phyloP scores from a whole-genome alignment of 2,329 filamentous ascomycete genomes.

The Penicillium occitanis region DNA sequence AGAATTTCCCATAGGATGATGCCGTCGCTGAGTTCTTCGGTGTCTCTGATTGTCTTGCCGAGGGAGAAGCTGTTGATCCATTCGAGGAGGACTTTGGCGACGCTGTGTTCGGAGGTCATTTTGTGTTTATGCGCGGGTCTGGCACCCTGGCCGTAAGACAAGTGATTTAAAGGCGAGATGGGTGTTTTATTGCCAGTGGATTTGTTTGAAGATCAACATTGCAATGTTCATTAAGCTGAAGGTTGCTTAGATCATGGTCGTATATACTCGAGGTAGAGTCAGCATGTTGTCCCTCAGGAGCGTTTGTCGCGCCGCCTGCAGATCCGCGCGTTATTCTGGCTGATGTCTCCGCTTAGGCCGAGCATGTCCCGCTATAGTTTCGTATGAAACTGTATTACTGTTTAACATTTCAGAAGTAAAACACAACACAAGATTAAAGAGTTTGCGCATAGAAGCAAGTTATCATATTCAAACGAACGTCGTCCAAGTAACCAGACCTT shows the following conservation, averaged over 20 bases:
- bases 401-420: neutral
- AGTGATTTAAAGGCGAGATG: neutral
- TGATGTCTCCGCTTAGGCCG: neutral
- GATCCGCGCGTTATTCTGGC: conserved; percentile 6
- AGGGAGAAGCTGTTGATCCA: conserved; percentile 50
- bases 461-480: neutral
- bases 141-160: neutral
- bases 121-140: conserved; percentile 26
- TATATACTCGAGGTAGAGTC: neutral
- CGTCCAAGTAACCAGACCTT: neutral
- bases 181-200: neutral
- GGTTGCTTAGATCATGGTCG: neutral
- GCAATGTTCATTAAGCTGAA: neutral
- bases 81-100: conserved; percentile 48
- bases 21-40: conserved; percentile 47
- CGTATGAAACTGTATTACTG: neutral
- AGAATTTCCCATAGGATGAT: conserved; percentile 50
- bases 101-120: conserved; percentile 48
- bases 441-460: neutral
- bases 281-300: conserved; percentile 3
- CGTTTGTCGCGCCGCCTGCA: conserved; percentile 10
- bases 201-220: neutral
- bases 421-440: neutral
- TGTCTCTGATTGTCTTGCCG: conserved; percentile 43
- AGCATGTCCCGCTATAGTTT: conserved; percentile 7